Conservation (phyloP, 2,329 filamentous ascomycete species). For the Arthrinium phaeospermum region DNA sequence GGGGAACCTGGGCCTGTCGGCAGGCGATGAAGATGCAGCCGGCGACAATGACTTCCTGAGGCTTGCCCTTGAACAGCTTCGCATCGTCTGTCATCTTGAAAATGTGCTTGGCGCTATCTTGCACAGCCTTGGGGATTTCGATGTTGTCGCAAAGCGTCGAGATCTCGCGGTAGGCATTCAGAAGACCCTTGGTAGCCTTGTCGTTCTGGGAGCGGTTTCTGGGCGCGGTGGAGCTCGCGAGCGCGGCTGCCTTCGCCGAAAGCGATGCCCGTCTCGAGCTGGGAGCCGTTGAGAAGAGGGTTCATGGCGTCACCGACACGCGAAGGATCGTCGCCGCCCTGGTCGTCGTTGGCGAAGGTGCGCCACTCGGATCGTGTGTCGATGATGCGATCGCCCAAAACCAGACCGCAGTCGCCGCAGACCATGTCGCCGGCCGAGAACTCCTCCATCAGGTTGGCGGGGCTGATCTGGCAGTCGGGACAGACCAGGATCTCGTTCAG, state of each 20-base stretch:
- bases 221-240: slow-evolving; percentile 73
- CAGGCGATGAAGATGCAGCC: slow-evolving; percentile 98
- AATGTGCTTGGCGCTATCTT: slow-evolving; percentile 90
- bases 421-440: slow-evolving; percentile 92
- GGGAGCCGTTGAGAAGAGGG: slow-evolving; percentile 85
- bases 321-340: slow-evolving; percentile 93
- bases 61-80: slow-evolving; percentile 94
- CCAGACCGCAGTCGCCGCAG: slow-evolving; percentile 88
- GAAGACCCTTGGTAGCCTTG: slow-evolving; percentile 80
- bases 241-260: slow-evolving; percentile 74
- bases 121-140: slow-evolving; percentile 78
- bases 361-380: slow-evolving; percentile 98
- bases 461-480: slow-evolving; percentile 87
- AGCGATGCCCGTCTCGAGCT: slow-evolving; percentile 86
- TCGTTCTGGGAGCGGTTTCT: slow-evolving; percentile 80
- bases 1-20: slow-evolving; percentile 83
- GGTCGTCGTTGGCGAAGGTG: slow-evolving; percentile 98
- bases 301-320: slow-evolving; percentile 97
- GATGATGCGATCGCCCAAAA: slow-evolving; percentile 88
- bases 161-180: slow-evolving; percentile 89
- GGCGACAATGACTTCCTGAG: slow-evolving; percentile 90
- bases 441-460: slow-evolving; percentile 93
- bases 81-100: slow-evolving; percentile 95
- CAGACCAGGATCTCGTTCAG: slow-evolving; percentile 86
- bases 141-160: slow-evolving; percentile 85